Conservation (phyloP, 345 rosid species). For the Aethionema arabicum region DNA sequence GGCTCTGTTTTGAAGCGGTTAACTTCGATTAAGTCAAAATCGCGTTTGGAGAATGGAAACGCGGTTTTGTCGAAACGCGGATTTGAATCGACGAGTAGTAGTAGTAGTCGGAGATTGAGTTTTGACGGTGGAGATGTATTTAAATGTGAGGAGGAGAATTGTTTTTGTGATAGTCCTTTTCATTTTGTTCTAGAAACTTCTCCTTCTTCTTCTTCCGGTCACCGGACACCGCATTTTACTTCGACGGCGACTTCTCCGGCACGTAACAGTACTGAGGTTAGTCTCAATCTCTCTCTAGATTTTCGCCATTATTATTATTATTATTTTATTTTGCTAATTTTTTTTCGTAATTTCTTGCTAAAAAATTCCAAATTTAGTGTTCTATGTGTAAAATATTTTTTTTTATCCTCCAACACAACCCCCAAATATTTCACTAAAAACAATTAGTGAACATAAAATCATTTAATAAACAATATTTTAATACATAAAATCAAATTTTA, state of each 20-base stretch:
- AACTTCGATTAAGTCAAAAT: constrained; percentile 39
- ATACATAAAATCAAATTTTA: too few relatives aligned
- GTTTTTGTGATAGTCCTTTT: constrained; percentile 67
- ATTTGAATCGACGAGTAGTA: constrained; percentile 29
- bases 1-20: constrained; percentile 66
- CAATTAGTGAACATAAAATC: too few relatives aligned
- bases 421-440: too few relatives aligned
- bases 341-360: too few relatives aligned
- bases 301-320: not conserved
- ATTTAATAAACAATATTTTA: too few relatives aligned
- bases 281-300: constrained; percentile 12
- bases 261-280: constrained; percentile 40
- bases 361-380: too few relatives aligned
- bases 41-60: constrained; percentile 31
- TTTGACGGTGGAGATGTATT: not conserved
- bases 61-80: constrained; percentile 31
- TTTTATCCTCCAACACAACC: too few relatives aligned
- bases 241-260: constrained; percentile 67
- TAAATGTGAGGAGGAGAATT: constrained; percentile 30
- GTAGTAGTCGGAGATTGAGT: constrained; percentile 23
- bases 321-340: too few relatives aligned
- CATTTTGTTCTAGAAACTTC: constrained; percentile 56
- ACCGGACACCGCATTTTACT: constrained; percentile 60
- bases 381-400: too few relatives aligned
- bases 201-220: constrained; percentile 49